phyloP scores from a whole-genome alignment of 2,329 filamentous ascomycete genomes.

The Alternaria viburni region DNA sequence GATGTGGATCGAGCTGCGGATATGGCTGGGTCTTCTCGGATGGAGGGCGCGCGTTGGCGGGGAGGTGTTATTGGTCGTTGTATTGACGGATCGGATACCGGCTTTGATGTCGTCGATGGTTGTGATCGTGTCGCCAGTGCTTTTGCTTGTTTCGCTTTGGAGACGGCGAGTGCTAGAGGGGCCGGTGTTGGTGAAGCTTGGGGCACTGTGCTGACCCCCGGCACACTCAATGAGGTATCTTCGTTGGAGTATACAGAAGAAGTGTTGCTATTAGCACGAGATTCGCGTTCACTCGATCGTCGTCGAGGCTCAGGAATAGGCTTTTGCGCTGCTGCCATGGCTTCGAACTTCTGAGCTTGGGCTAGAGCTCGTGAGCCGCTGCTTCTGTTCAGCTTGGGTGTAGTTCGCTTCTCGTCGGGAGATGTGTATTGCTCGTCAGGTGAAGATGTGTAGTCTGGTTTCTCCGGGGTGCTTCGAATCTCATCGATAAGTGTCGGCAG shows the following conservation, averaged over 20 bases:
- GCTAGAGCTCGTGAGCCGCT: conserved; percentile 34
- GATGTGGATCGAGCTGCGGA: neutral
- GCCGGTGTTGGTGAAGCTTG: conserved; percentile 6
- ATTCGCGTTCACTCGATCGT: conserved; percentile 4
- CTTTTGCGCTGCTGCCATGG: conserved; percentile 26
- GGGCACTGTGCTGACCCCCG: neutral
- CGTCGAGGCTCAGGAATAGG: neutral
- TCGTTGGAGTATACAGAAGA: conserved; percentile 7
- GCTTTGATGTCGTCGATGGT: neutral
- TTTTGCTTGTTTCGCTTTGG: conserved; percentile 1
- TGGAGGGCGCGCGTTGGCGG: conserved; percentile 1
- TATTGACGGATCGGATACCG: neutral
- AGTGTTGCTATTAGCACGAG: conserved; percentile 11
- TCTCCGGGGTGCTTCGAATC: neutral
- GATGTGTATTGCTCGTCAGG: neutral
- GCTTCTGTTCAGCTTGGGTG: conserved; percentile 28
- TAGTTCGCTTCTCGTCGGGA: conserved; percentile 21
- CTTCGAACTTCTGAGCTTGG: conserved; percentile 41
- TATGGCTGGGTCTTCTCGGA: conserved; percentile 9
- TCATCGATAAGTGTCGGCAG: neutral
- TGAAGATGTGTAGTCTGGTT: neutral
- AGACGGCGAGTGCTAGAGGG: conserved; percentile 1
- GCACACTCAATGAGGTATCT: neutral
- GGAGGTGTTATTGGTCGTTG: conserved; percentile 9
- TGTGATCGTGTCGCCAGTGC: neutral